Evolutionary conservation across 192 early-diverging fungal genomes (phyloP).

Genomic region (Coemansia sp.): DNA sequence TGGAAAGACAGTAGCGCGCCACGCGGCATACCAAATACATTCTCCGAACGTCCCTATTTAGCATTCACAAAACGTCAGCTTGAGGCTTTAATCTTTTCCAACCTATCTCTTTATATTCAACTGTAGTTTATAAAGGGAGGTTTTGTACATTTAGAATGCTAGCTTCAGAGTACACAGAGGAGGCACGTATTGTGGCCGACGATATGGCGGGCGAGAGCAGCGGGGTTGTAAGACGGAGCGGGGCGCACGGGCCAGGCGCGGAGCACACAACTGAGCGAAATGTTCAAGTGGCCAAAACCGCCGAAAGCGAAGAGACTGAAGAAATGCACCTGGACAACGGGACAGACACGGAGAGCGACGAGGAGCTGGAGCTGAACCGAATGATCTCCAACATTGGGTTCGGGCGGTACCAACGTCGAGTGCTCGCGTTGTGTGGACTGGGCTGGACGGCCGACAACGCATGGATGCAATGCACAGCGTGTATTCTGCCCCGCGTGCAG

Average conservation of each 20-base stretch:
- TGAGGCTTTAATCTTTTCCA: not conserved
- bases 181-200: not conserved
- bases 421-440: slow-evolving; percentile 69
- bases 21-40: not conserved
- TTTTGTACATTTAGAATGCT: not conserved
- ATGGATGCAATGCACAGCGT: slow-evolving; percentile 66
- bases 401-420: slow-evolving; percentile 64
- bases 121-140: not conserved
- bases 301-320: not conserved
- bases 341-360: slow-evolving; percentile 19
- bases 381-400: slow-evolving; percentile 71
- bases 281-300: not conserved
- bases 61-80: not conserved
- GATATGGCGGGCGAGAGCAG: not conserved
- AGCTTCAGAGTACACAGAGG: not conserved
- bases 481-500: slow-evolving; percentile 75
- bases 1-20: not conserved
- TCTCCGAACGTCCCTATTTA: not conserved
- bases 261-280: not conserved
- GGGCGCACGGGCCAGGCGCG: not conserved
- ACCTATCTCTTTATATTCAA: not conserved
- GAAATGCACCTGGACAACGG: not conserved
- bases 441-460: slow-evolving; percentile 91
- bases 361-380: slow-evolving; percentile 57
- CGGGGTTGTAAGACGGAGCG: not conserved